A percentile compares a stretch with the other conserved stretches of the same genome.
phyloP scores from a whole-genome alignment of 1,284 basidiomycete species.

The Taiwanofungus camphoratus region DNA sequence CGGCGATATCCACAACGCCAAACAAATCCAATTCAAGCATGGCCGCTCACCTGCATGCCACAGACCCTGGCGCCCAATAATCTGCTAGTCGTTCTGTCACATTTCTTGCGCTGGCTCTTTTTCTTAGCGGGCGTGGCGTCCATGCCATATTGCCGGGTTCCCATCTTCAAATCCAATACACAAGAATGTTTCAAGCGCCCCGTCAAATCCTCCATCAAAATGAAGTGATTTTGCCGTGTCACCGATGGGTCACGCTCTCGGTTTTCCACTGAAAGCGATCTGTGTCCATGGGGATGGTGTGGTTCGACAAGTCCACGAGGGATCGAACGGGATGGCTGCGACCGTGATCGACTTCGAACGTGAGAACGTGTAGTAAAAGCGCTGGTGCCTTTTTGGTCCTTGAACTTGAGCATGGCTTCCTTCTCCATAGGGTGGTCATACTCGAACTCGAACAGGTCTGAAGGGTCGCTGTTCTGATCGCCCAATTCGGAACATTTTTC shows the following conservation, averaged over 20 bases:
- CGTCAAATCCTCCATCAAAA: conserved; percentile 98
- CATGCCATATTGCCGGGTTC: conserved; percentile 96
- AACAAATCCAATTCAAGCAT: neutral
- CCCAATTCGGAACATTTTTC: conserved; percentile 7
- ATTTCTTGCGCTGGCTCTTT: conserved; percentile 97
- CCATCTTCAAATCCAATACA: conserved; percentile 99
- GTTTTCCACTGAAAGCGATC: conserved; percentile 14
- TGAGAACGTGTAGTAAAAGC: conserved; percentile 29
- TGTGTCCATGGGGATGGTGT: conserved; percentile 23
- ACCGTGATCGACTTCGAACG: conserved; percentile 49
- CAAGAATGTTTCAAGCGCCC: conserved; percentile 92
- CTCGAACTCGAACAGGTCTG: conserved; percentile 46
- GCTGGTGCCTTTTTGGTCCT: conserved; percentile 11
- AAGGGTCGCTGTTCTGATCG: conserved; percentile 4
- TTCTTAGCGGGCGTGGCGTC: conserved; percentile 92
- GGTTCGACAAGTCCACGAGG: conserved; percentile 13
- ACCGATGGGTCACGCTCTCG: conserved; percentile 32
- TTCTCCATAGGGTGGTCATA: conserved; percentile 17
- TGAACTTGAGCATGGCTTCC: conserved; percentile 1
- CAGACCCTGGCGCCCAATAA: conserved; percentile 91
- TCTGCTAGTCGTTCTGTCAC: conserved; percentile 91
- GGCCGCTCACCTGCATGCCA: conserved; percentile 89
- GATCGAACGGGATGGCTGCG: conserved; percentile 15
- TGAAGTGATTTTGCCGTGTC: conserved; percentile 93
- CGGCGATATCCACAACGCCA: conserved; percentile 9